These are phyloP conservation scores for Blastobotrys buckinghamii DNA, from an alignment of 1,139 yeast genomes.

Conservation along the genomic window DNA sequence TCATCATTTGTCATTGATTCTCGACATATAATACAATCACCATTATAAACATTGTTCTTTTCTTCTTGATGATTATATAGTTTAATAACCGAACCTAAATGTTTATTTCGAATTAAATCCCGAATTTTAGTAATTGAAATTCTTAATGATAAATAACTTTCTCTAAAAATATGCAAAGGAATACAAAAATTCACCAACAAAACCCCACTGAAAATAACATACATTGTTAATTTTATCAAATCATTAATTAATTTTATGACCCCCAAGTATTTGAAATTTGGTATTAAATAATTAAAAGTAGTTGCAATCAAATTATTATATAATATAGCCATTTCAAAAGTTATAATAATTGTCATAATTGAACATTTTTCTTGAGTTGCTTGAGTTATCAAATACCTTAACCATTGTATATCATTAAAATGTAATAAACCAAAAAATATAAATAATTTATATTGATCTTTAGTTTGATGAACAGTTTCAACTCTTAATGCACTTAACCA, in stretches of 20 bases:
- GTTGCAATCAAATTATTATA: conserved; percentile 19
- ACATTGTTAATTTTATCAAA: conserved; percentile 19
- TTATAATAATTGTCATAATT: conserved; percentile 20
- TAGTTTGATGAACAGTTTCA: conserved; percentile 1
- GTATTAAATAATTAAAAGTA: conserved; percentile 16
- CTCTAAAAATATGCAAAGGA: conserved; percentile 27
- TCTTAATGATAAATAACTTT: conserved; percentile 26
- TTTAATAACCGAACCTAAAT: conserved; percentile 20
- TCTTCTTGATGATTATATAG: conserved; percentile 46
- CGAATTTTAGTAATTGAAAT: conserved; percentile 24
- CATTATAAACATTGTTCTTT: neutral
- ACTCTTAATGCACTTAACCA: conserved; percentile 39
- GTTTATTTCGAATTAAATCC: conserved; percentile 24
- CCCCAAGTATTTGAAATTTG: conserved; percentile 10
- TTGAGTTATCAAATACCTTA: conserved; percentile 15
- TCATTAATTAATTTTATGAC: conserved; percentile 17
- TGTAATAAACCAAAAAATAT: conserved; percentile 19
- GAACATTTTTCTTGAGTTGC: conserved; percentile 11
- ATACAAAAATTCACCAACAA: conserved; percentile 25
- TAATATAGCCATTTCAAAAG: conserved; percentile 21
- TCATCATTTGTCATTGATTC: conserved; percentile 17
- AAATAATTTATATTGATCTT: neutral
- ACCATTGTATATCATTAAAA: conserved; percentile 22
- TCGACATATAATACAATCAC: conserved; percentile 60
- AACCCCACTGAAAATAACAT: conserved; percentile 23